Conservation (phyloP, 1,139 yeast species). For the Arxiozyma bovina region DNA sequence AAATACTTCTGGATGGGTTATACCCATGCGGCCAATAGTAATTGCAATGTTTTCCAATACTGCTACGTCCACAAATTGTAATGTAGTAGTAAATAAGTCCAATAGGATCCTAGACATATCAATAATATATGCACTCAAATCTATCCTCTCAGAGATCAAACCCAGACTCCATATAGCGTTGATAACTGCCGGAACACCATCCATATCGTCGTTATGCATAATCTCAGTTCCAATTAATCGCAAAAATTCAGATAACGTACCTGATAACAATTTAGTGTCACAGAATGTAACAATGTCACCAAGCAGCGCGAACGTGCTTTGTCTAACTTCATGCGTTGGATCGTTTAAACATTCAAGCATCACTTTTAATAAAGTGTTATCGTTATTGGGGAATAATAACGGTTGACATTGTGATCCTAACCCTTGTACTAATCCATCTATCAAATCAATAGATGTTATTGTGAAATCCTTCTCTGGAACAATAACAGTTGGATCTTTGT, state of each 20-base stretch:
- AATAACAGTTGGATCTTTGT: conserved; percentile 57
- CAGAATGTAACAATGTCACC: conserved; percentile 73
- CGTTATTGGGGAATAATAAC: conserved; percentile 38
- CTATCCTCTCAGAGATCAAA: conserved; percentile 63
- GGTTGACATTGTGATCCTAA: conserved; percentile 56
- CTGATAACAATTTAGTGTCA: conserved; percentile 28
- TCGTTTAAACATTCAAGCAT: conserved; percentile 69
- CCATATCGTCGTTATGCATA: conserved; percentile 29
- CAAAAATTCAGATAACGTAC: conserved; percentile 47
- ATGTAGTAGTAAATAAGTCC: conserved; percentile 53
- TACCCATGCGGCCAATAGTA: conserved; percentile 83
- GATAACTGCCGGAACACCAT: conserved; percentile 58
- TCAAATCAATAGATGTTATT: conserved; percentile 78
- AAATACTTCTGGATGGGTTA: conserved; percentile 50
- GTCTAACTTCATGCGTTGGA: conserved; percentile 76
- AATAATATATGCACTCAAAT: conserved; percentile 51
- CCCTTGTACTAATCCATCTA: conserved; percentile 91
- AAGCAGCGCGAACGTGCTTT: conserved; percentile 78
- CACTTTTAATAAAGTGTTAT: conserved; percentile 49
- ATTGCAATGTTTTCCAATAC: conserved; percentile 87
- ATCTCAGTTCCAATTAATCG: conserved; percentile 62
- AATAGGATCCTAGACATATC: conserved; percentile 56
- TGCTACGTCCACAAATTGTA: conserved; percentile 32
- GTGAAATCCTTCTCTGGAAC: conserved; percentile 87
- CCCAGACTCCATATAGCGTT: conserved; percentile 95